Percentiles rank a stretch among this genome's conserved stretches.
phyloP scores from a whole-genome alignment of 768 basidiomycete species.

The Suillus occidentalis region DNA sequence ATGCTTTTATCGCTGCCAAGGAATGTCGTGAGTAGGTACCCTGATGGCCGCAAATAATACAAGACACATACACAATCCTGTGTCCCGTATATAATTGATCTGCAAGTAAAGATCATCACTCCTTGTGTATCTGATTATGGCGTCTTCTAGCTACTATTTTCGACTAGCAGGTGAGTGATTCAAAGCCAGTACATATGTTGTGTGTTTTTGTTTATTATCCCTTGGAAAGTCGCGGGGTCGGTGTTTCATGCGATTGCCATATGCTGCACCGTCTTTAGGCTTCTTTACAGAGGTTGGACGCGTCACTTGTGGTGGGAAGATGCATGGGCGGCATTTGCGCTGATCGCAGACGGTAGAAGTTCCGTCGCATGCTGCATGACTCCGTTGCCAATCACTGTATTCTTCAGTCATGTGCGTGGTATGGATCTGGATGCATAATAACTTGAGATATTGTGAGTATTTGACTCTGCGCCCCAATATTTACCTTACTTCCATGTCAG shows the following conservation, averaged over 20 bases:
- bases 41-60: neutral
- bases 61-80: neutral
- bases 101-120: neutral
- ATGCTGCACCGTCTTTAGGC: neutral
- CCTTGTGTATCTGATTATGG: neutral
- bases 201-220: neutral
- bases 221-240: neutral
- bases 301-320: constrained; percentile 2
- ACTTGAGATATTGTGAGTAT: neutral
- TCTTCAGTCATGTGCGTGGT: neutral
- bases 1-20: neutral
- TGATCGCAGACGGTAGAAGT: neutral
- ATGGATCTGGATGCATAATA: neutral
- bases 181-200: neutral
- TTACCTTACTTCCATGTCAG: neutral
- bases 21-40: neutral
- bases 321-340: neutral
- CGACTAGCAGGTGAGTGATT: neutral
- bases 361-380: neutral
- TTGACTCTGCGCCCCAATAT: neutral
- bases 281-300: neutral
- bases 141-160: neutral
- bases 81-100: neutral
- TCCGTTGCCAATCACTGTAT: neutral
- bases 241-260: neutral